phyloP scores from a whole-genome alignment of 768 basidiomycete species.

The Astraeus odoratus region DNA sequence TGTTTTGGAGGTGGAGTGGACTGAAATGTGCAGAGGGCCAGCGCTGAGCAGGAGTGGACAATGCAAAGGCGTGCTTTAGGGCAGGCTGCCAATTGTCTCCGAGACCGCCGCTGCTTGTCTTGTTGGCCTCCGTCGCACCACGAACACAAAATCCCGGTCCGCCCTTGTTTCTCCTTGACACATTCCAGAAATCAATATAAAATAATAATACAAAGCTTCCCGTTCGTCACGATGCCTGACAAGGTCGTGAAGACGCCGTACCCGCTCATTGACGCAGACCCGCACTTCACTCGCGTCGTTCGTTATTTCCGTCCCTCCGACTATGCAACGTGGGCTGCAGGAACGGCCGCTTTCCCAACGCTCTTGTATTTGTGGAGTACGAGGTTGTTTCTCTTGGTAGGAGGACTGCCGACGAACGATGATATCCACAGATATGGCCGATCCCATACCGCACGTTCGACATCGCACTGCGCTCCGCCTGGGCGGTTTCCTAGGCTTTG shows the following conservation, averaged over 20 bases:
- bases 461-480: slow-evolving; percentile 39
- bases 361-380: slow-evolving; percentile 77
- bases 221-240: slow-evolving; percentile 35
- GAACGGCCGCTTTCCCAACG: slow-evolving; percentile 77
- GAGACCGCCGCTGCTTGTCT: not conserved
- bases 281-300: slow-evolving; percentile 80
- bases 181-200: not conserved
- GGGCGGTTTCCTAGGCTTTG: slow-evolving; percentile 75
- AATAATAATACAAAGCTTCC: too few relatives aligned
- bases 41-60: slow-evolving; percentile 1
- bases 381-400: slow-evolving; percentile 21
- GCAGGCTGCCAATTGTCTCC: slow-evolving; percentile 19
- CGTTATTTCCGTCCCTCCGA: slow-evolving; percentile 85
- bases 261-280: slow-evolving; percentile 93
- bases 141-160: too few relatives aligned
- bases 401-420: slow-evolving; percentile 6
- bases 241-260: slow-evolving; percentile 58
- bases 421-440: slow-evolving; percentile 36
- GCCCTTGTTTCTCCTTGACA: not conserved
- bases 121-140: too few relatives aligned
- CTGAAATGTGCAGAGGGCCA: too few relatives aligned
- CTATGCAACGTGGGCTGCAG: slow-evolving; percentile 77
- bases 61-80: slow-evolving; percentile 21
- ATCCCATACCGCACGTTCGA: slow-evolving; percentile 32
- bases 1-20: slow-evolving; percentile 10